These are phyloP conservation scores for Sclerotinia minor DNA, from an alignment of 2,329 filamentous ascomycete species.

Conservation along the genomic window DNA sequence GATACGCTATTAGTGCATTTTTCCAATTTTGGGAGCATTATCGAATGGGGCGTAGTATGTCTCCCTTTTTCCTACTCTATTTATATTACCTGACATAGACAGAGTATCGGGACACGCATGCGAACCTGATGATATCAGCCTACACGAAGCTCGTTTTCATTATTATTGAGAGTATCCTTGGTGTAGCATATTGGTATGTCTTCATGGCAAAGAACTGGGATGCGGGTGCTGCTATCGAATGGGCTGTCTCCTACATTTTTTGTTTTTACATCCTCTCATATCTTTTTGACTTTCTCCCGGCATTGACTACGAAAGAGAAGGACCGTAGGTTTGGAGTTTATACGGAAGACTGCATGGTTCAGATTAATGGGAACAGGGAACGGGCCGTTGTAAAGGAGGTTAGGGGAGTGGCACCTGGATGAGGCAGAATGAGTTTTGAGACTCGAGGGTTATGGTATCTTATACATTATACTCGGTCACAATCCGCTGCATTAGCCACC, in stretches of 20 bases:
- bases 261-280: conserved; percentile 85
- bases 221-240: conserved; percentile 74
- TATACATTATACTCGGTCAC: neutral
- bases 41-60: conserved; percentile 70
- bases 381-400: neutral
- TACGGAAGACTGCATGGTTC: conserved; percentile 10
- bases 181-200: conserved; percentile 78
- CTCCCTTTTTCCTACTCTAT: neutral
- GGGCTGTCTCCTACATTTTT: conserved; percentile 77
- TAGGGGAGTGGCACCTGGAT: neutral
- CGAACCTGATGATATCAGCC: conserved; percentile 58
- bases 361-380: neutral
- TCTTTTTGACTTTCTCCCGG: conserved; percentile 80
- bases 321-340: conserved; percentile 18
- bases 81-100: neutral
- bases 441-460: neutral
- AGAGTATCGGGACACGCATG: conserved; percentile 20
- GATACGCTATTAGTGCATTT: conserved; percentile 80
- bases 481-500: neutral
- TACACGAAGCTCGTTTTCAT: conserved; percentile 68
- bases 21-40: conserved; percentile 89
- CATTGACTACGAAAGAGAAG: conserved; percentile 40
- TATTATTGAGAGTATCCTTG: conserved; percentile 83
- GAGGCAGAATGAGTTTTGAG: neutral
- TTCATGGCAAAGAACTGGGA: conserved; percentile 65